Base-by-base conservation (phyloP, 164 flowering plant species). In the Cinnamomum micranthum region DNA sequence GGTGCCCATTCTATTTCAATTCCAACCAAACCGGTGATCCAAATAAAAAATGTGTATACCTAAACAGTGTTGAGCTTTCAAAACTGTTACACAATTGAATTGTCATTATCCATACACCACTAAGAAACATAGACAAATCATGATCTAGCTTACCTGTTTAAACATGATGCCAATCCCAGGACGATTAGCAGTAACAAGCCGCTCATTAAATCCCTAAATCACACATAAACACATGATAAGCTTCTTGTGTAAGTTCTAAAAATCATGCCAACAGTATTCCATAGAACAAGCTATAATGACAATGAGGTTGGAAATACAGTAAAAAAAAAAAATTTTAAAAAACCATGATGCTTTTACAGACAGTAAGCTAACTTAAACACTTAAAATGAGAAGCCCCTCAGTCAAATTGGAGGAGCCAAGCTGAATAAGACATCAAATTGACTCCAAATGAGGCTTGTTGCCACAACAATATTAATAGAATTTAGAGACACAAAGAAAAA, bases 161-260 rank as follows among this genome's bases (percentile, higher is more conserved):
- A 96, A 94, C 97, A 96, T 92, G 81, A 82, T 81, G 63, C 99
- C 98, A 69, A 96, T 91, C 69, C 85, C 88, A 70, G 98, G 99
- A 27, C 98, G 97, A 76, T 90, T 91, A 24, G 88, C 84, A 74
- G 94, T 96, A 62, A 87, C 95, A 80, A 94, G 96, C 66, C 93
- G 97, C 85, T 90, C 97, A 76, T 87, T 94, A 84, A 96, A 96
- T 50, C 99, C 99, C 99, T 96, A 84, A 59, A 78, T 71, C 51
- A 35, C 24, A 50, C n/a, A 51, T 28, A 70, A 64, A 70, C 13
- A 65, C 59, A 50, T 27, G 50, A 59, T 27, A 41, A 65, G 27
- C 73, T 17, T 22, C 2, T 14, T 20, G 28, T 15, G 13, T 28
- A 41, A 33, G 28, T 67, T 17, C 9, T 13, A 7, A 15, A 15